phyloP scores from a whole-genome alignment of 2,329 filamentous ascomycete species.

The Diaporthe vaccinii region DNA sequence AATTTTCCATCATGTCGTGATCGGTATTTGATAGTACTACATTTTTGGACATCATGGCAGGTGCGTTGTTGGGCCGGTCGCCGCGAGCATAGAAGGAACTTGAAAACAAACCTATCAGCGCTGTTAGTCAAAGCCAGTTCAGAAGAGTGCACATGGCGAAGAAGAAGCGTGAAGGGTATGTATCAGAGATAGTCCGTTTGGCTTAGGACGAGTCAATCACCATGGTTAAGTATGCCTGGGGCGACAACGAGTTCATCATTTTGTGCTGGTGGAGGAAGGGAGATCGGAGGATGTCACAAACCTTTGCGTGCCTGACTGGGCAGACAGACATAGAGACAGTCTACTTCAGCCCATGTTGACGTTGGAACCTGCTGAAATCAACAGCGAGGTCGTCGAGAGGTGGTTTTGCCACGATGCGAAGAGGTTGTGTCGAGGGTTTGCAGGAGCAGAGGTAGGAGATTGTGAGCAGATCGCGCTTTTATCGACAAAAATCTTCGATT shows the following conservation, averaged over 20 bases:
- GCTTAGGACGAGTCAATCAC: conserved; percentile 68
- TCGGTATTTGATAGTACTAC: conserved; percentile 62
- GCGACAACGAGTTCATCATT: conserved; percentile 71
- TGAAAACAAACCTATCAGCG: conserved; percentile 35
- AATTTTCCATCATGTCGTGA: conserved; percentile 48
- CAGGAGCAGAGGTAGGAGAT: background rate
- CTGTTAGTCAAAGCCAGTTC: conserved; percentile 43
- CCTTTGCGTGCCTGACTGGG: conserved; percentile 29
- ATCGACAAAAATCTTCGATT: conserved; percentile 43
- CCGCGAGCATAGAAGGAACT: conserved; percentile 34
- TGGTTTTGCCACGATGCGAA: background rate
- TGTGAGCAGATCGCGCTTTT: background rate
- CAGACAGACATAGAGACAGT: background rate
- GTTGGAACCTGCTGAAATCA: background rate
- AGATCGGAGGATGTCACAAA: conserved; percentile 38
- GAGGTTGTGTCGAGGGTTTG: conserved; percentile 19
- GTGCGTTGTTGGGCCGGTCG: conserved; percentile 26
- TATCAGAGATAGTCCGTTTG: conserved; percentile 63
- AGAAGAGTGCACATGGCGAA: conserved; percentile 13
- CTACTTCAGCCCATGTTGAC: conserved; percentile 10
- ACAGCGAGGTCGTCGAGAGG: background rate
- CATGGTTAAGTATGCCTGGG: conserved; percentile 69
- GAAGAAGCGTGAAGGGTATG: conserved; percentile 33
- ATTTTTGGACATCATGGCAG: conserved; percentile 57
- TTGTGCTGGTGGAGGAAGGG: conserved; percentile 37